These are phyloP conservation scores for Emericellopsis terricola DNA, from an alignment of 495 filamentous ascomycete genomes.

Conservation along the genomic window DNA sequence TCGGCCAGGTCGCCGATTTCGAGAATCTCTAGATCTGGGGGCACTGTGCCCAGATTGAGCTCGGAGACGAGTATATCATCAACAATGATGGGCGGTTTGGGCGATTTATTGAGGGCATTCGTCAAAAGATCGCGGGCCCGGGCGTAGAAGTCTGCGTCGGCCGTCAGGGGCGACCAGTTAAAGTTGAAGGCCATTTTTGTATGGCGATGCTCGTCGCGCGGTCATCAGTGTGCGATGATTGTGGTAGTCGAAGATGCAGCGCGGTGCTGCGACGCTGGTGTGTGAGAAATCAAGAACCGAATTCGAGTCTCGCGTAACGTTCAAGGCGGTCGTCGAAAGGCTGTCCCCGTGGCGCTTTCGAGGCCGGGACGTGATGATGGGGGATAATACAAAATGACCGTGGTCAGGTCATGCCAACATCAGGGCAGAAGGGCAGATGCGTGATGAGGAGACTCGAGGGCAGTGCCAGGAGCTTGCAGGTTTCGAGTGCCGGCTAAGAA, in stretches of 20 bases:
- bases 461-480: no score
- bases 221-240: constrained; percentile 1
- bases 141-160: constrained; percentile 77
- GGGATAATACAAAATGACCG: no score
- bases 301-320: no score
- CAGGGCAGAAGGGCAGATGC: no score
- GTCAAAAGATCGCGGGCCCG: constrained; percentile 89
- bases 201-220: constrained; percentile 8
- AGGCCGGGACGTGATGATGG: no score
- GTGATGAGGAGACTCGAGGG: no score
- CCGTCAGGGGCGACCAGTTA: constrained; percentile 99
- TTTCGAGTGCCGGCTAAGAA: no score
- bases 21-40: constrained; percentile 85
- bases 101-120: constrained; percentile 88
- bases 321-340: no score
- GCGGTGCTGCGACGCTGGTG: no score
- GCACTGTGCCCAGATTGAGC: constrained; percentile 82
- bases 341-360: no score
- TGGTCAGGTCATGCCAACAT: no score
- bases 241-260: neutral
- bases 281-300: no score
- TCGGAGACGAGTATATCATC: constrained; percentile 98
- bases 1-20: constrained; percentile 95
- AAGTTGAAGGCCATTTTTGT: constrained; percentile 95
- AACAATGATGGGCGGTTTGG: constrained; percentile 96